Conservation (phyloP, 2,329 filamentous ascomycete species). For the Purpureocillium takamizusanense region DNA sequence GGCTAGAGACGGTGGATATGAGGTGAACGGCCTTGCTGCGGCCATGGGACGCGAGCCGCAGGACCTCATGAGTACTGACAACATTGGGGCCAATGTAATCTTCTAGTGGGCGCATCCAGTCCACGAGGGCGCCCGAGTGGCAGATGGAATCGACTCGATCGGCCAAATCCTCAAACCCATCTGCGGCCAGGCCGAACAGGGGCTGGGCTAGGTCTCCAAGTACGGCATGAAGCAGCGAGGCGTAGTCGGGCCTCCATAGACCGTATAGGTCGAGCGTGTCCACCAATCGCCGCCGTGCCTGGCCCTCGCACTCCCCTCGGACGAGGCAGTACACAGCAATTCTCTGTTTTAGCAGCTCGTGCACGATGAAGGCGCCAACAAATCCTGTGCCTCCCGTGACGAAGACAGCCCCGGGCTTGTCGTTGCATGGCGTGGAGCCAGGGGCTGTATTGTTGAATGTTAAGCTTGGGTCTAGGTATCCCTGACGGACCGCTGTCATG, state of each 20-base stretch:
- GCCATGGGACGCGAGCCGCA: conserved; percentile 1
- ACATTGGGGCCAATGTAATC: conserved; percentile 10
- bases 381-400: conserved; percentile 9
- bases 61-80: conserved; percentile 7
- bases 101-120: conserved; percentile 9
- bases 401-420: neutral
- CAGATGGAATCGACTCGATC: conserved; percentile 7
- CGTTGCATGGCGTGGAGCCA: no score
- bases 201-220: conserved; percentile 7
- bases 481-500: no score
- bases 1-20: conserved; percentile 8
- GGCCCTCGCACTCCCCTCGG: conserved; percentile 2
- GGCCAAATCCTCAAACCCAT: neutral
- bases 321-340: conserved; percentile 6
- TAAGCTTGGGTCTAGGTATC: no score
- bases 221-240: conserved; percentile 3
- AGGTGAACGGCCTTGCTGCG: conserved; percentile 5
- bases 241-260: conserved; percentile 4
- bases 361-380: conserved; percentile 8
- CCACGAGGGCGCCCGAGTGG: conserved; percentile 8
- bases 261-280: conserved; percentile 4
- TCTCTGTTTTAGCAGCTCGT: conserved; percentile 6
- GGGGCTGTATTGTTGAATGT: no score
- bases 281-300: conserved; percentile 2
- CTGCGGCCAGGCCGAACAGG: no score